Percentiles rank a stretch among this genome's conserved stretches.
Evolutionary conservation across 805 yeast species (phyloP).

Genomic region (Metschnikowia drakensbergensis): DNA sequence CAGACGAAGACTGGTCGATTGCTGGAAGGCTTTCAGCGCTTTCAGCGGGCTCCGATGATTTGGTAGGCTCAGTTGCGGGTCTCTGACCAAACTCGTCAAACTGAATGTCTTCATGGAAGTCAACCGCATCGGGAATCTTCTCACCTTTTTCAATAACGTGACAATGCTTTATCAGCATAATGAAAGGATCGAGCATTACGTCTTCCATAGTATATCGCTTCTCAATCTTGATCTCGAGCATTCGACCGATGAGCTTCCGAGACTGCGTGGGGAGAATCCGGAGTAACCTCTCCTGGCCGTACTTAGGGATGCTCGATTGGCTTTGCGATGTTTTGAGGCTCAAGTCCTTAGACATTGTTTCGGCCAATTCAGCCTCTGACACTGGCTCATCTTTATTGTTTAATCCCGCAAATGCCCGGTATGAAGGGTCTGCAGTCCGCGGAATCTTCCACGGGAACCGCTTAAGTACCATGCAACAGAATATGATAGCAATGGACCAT

Average conservation of each 20-base stretch:
- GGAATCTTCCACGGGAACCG: slow-evolving; percentile 97
- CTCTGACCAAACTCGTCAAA: slow-evolving; percentile 3
- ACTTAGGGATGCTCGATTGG: slow-evolving; percentile 11
- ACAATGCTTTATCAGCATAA: slow-evolving; percentile 55
- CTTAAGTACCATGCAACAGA: slow-evolving; percentile 81
- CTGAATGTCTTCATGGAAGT: neutral
- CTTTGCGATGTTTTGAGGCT: slow-evolving; percentile 4
- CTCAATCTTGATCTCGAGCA: slow-evolving; percentile 60
- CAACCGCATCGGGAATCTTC: slow-evolving; percentile 2
- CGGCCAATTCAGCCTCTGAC: slow-evolving; percentile 10
- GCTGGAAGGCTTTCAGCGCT: neutral
- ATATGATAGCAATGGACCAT: slow-evolving; percentile 92
- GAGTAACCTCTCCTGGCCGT: slow-evolving; percentile 70
- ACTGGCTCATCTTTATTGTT: slow-evolving; percentile 13
- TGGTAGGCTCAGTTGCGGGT: slow-evolving; percentile 1
- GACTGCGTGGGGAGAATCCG: slow-evolving; percentile 67
- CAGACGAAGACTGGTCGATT: neutral
- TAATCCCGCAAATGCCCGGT: slow-evolving; percentile 49
- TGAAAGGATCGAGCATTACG: slow-evolving; percentile 57
- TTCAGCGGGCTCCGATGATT: neutral
- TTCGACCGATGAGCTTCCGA: slow-evolving; percentile 55
- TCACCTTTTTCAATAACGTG: slow-evolving; percentile 21
- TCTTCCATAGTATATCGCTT: slow-evolving; percentile 58
- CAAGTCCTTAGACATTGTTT: slow-evolving; percentile 13
- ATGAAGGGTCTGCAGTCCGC: slow-evolving; percentile 69